A percentile compares a stretch with the other conserved stretches of the same genome.
Evolutionary conservation across 306 rosid genomes (phyloP).

Genomic region (Delonix regia): DNA sequence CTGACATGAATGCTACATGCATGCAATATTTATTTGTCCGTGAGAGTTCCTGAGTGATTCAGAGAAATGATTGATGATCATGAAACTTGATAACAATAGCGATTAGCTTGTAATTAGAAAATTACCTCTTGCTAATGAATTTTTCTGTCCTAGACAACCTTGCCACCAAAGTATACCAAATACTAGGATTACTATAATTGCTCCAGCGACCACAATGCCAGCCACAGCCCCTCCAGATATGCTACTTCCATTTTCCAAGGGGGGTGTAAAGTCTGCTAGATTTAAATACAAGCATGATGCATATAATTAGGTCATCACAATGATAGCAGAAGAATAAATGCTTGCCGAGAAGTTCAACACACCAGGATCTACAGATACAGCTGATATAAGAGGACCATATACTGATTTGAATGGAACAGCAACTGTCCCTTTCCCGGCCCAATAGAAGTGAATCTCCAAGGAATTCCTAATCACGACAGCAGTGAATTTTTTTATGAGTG

Average conservation of each 20-base stretch:
- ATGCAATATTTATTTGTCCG: not conserved
- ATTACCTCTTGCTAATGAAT: slow-evolving; percentile 43
- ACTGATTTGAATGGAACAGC: slow-evolving; percentile 49
- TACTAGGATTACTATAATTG: slow-evolving; percentile 31
- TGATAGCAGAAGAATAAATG: not conserved
- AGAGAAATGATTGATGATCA: not conserved
- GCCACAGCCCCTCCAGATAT: slow-evolving; percentile 43
- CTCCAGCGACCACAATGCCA: slow-evolving; percentile 50
- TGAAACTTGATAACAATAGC: not conserved
- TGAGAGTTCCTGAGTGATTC: not conserved
- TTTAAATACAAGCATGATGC: not conserved
- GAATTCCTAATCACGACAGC: slow-evolving; percentile 38
- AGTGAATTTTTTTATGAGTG: not conserved
- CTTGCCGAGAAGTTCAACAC: slow-evolving; percentile 25
- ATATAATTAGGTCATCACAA: slow-evolving; percentile 4
- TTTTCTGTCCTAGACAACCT: slow-evolving; percentile 36
- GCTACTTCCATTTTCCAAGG: slow-evolving; percentile 31
- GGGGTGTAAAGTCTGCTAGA: slow-evolving; percentile 39
- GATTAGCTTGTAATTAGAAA: not conserved
- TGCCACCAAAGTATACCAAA: slow-evolving; percentile 46
- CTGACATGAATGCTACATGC: not conserved
- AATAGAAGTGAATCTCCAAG: slow-evolving; percentile 60
- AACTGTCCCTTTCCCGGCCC: slow-evolving; percentile 75
- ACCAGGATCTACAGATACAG: slow-evolving; percentile 59
- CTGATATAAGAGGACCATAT: slow-evolving; percentile 77